Conservation (phyloP, 2,329 filamentous ascomycete species). For the Atkinsonella texensis region DNA sequence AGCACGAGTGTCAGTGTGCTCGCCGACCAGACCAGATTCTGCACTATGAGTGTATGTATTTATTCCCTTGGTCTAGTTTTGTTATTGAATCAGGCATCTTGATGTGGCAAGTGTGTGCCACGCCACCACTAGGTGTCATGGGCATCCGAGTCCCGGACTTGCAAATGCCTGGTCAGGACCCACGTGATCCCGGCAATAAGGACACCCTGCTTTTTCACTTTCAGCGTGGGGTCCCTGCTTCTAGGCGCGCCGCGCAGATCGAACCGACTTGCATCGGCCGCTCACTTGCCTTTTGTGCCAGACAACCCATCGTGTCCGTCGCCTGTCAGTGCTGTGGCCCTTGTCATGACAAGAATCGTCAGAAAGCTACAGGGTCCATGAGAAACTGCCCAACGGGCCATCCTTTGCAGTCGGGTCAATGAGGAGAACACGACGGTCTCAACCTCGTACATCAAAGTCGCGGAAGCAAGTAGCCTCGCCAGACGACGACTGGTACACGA, state of each 20-base stretch:
- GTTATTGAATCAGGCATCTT: no score
- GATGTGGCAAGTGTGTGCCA: no score
- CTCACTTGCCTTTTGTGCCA: conserved; percentile 15
- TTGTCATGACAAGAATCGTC: neutral
- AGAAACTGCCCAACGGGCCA: neutral
- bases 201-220: no score
- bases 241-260: conserved; percentile 14
- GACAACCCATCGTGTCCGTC: conserved; percentile 13
- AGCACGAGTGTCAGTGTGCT: no score
- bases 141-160: no score
- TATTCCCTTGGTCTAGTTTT: no score
- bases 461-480: conserved; percentile 9
- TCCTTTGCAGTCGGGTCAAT: conserved; percentile 17
- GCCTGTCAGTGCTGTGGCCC: conserved; percentile 4
- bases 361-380: neutral
- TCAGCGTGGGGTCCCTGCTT: conserved; percentile 6
- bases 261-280: conserved; percentile 11
- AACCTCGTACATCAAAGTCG: conserved; percentile 11
- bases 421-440: conserved; percentile 17
- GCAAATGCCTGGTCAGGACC: no score
- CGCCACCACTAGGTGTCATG: no score
- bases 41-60: no score
- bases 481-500: conserved; percentile 20
- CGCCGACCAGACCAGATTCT: no score
- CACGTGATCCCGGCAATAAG: no score